Evolutionary conservation across 2,329 filamentous ascomycete genomes (phyloP).

Genomic region (Incumbomyces lentus): DNA sequence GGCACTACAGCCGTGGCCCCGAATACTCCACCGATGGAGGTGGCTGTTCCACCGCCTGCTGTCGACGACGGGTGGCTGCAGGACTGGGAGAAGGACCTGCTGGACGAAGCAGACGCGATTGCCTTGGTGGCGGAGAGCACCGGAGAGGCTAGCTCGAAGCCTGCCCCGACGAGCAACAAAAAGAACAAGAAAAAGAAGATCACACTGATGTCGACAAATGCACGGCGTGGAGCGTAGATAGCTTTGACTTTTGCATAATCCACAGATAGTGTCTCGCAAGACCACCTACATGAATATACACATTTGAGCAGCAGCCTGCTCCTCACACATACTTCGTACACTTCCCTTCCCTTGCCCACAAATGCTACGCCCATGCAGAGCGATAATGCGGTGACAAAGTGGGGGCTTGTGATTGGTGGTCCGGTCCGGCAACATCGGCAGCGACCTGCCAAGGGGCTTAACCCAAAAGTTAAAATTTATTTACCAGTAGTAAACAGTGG

Average conservation of each 20-base stretch:
- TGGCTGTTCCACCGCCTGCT: conserved; percentile 28
- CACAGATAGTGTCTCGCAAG: no score
- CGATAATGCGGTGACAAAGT: no score
- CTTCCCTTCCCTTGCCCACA: neutral
- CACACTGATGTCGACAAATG: conserved; percentile 57
- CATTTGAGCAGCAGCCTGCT: conserved; percentile 8
- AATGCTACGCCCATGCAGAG: no score
- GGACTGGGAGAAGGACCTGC: conserved; percentile 68
- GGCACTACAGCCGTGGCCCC: conserved; percentile 61
- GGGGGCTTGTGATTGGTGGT: no score
- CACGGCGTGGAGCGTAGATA: conserved; percentile 43
- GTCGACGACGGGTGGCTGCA: conserved; percentile 76
- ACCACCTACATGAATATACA: neutral
- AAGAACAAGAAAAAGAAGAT: conserved; percentile 57
- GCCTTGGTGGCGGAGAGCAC: conserved; percentile 36
- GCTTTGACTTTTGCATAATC: no score
- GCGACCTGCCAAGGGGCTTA: no score
- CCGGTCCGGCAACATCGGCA: no score
- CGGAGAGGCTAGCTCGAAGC: conserved; percentile 20
- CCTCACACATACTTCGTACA: neutral
- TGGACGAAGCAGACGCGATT: conserved; percentile 50
- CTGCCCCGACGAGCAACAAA: conserved; percentile 23
- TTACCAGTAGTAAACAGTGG: no score
- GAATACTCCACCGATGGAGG: conserved; percentile 45
- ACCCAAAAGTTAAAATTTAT: no score